Conservation (phyloP, 2,329 filamentous ascomycete genomes). For the Madurella fahalii region DNA sequence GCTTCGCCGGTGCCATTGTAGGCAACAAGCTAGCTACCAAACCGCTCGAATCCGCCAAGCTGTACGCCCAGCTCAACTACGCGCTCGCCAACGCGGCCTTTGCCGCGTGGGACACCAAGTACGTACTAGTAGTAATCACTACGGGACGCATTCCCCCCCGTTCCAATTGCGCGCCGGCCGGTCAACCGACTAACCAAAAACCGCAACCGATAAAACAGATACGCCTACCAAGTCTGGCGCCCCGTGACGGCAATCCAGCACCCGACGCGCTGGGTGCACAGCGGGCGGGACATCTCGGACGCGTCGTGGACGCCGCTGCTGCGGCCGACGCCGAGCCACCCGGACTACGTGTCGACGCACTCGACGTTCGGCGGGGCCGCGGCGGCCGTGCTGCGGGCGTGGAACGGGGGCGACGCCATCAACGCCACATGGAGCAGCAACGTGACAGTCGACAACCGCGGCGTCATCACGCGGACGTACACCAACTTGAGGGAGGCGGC, state of each 20-base stretch:
- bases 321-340: conserved; percentile 21
- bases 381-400: conserved; percentile 14
- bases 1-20: conserved; percentile 19
- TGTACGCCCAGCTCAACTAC: conserved; percentile 26
- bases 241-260: conserved; percentile 21
- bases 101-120: conserved; percentile 23
- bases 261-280: conserved; percentile 11
- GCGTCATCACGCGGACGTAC: conserved; percentile 18
- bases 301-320: conserved; percentile 19
- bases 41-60: conserved; percentile 19
- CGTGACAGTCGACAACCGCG: conserved; percentile 17
- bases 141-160: no score
- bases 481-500: conserved; percentile 14
- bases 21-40: conserved; percentile 16
- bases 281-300: conserved; percentile 14
- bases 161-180: no score
- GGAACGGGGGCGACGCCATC: conserved; percentile 13
- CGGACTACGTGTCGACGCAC: conserved; percentile 23
- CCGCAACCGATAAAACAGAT: not conserved
- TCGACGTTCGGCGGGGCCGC: conserved; percentile 22
- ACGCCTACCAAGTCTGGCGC: conserved; percentile 18
- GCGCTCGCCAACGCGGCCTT: conserved; percentile 24
- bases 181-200: not conserved
- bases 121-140: not conserved
- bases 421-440: conserved; percentile 17